Evolutionary conservation across 2,329 filamentous ascomycete species (phyloP).

Genomic region (Aspergillus jensenii): DNA sequence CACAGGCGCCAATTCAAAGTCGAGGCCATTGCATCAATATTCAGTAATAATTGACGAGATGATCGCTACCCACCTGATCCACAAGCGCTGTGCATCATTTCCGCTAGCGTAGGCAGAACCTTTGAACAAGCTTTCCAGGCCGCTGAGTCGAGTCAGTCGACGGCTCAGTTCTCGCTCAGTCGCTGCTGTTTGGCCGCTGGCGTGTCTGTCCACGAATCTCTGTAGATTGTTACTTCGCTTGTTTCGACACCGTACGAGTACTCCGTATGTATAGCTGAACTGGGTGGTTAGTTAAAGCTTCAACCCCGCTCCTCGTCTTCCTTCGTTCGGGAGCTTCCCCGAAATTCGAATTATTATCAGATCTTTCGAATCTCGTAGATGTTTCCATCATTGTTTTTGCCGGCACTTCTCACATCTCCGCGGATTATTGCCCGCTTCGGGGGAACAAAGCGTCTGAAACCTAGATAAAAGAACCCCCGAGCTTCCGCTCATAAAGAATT

Average conservation of each 20-base stretch:
- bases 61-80: conserved; percentile 1
- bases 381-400: too few relatives aligned
- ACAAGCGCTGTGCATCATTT: not conserved
- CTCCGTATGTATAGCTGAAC: not conserved
- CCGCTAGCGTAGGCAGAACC: not conserved
- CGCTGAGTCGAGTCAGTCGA: not conserved
- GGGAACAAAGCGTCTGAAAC: too few relatives aligned
- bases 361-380: too few relatives aligned
- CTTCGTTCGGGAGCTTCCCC: too few relatives aligned
- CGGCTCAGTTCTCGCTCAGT: not conserved
- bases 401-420: too few relatives aligned
- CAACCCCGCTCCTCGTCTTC: not conserved
- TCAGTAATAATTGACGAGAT: not conserved
- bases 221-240: not conserved
- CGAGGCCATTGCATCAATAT: not conserved
- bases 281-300: not conserved
- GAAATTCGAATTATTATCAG: too few relatives aligned
- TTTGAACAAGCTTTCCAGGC: not conserved
- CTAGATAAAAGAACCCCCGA: too few relatives aligned
- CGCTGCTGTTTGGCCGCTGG: not conserved
- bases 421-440: too few relatives aligned
- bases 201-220: not conserved
- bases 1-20: not conserved
- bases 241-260: not conserved
- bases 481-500: too few relatives aligned